phyloP scores from a whole-genome alignment of 495 filamentous ascomycete species.

The Hypoxylon rickii region DNA sequence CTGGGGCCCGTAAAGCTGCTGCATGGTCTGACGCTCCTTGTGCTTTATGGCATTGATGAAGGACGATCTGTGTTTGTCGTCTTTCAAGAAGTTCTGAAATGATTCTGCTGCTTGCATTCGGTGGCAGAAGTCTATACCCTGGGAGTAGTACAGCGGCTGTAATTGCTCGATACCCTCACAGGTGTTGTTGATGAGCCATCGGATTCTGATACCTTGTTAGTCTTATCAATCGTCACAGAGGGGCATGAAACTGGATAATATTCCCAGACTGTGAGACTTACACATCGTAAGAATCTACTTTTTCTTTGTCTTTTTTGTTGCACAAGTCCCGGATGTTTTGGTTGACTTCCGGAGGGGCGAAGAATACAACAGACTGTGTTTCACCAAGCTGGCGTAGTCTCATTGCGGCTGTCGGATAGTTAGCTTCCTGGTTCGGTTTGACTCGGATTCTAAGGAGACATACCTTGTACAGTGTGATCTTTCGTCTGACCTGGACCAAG shows the following conservation, averaged over 20 bases:
- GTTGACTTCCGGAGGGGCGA: constrained; percentile 47
- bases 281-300: constrained; percentile 56
- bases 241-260: neutral
- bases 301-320: constrained; percentile 20
- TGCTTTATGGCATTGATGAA: constrained; percentile 38
- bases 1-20: constrained; percentile 41
- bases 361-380: constrained; percentile 43
- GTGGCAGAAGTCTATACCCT: constrained; percentile 60
- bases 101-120: constrained; percentile 39
- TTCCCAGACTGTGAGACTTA: constrained; percentile 10
- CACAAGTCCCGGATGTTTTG: constrained; percentile 50
- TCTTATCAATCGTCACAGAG: neutral
- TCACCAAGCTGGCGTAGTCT: constrained; percentile 43
- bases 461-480: constrained; percentile 53
- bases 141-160: constrained; percentile 59
- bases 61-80: constrained; percentile 12
- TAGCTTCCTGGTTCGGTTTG: neutral
- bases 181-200: constrained; percentile 65
- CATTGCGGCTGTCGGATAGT: constrained; percentile 45
- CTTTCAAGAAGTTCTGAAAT: constrained; percentile 33
- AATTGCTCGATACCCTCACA: constrained; percentile 60
- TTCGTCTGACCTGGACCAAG: constrained; percentile 52
- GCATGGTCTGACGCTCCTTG: constrained; percentile 43
- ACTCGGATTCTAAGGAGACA: neutral
- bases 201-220: constrained; percentile 37